Conservation (phyloP, 768 basidiomycete species). For the Sarcodon sp. region DNA sequence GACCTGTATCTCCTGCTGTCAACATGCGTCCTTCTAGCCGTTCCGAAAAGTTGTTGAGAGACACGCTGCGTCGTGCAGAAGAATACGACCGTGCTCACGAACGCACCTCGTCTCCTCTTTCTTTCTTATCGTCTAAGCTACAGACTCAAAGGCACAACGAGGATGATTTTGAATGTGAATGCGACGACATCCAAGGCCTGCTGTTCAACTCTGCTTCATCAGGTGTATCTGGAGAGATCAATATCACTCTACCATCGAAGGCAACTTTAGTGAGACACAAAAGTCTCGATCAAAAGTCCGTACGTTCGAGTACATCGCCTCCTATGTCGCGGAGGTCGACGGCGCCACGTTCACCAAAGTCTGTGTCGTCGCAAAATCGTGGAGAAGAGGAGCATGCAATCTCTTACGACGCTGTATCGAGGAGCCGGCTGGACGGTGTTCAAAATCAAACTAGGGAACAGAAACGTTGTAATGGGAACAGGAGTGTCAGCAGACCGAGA, state of each 20-base stretch:
- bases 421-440: conserved; percentile 38
- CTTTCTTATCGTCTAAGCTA: neutral
- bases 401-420: conserved; percentile 42
- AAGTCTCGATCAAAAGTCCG: neutral
- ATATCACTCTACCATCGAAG: neutral
- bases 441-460: conserved; percentile 20
- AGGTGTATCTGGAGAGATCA: neutral
- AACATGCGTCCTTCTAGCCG: conserved; percentile 30
- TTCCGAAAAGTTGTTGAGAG: conserved; percentile 42
- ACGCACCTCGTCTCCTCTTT: neutral
- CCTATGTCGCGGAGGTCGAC: neutral
- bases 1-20: conserved; percentile 14
- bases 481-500: neutral
- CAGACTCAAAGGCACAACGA: neutral
- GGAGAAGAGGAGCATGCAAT: conserved; percentile 12
- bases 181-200: neutral
- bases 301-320: neutral
- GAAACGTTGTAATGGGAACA: conserved; percentile 5
- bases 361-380: neutral
- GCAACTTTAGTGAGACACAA: neutral
- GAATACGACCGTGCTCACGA: conserved; percentile 20
- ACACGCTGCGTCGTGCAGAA: conserved; percentile 38
- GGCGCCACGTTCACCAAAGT: too few relatives aligned
- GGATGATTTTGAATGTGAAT: neutral
- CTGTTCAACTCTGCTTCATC: neutral